A percentile compares a stretch with the other conserved stretches of the same genome.
These are phyloP conservation scores for Gossypium gossypioides DNA, from an alignment of 441 rosid species.

Conservation along the genomic window DNA sequence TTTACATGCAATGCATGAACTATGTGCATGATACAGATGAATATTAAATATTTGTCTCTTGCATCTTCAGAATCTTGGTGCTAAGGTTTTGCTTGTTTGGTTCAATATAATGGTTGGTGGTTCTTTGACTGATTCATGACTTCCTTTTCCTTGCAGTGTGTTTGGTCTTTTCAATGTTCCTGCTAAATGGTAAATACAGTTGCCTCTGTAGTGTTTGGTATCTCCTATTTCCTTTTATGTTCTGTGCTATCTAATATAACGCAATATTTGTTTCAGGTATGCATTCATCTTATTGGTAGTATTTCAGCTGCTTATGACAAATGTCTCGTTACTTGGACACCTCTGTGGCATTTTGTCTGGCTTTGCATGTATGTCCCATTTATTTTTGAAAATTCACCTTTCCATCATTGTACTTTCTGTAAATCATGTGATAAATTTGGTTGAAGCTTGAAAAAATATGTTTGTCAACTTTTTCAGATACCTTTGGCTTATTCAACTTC, in stretches of 20 bases:
- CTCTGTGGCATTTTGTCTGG: slow-evolving; percentile 91
- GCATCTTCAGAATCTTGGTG: not conserved
- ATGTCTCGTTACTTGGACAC: slow-evolving; percentile 90
- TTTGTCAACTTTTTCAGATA: slow-evolving; percentile 41
- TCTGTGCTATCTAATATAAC: slow-evolving; percentile 14
- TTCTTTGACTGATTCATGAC: slow-evolving; percentile 14
- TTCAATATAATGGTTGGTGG: not conserved
- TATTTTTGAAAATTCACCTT: not conserved
- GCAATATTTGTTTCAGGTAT: slow-evolving; percentile 45
- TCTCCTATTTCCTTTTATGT: slow-evolving; percentile 9
- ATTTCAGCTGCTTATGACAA: slow-evolving; percentile 82
- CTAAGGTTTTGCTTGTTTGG: slow-evolving; percentile 3
- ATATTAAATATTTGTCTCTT: not conserved
- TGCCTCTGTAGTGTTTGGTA: slow-evolving; percentile 5
- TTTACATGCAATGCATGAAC: not conserved
- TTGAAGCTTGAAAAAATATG: not conserved
- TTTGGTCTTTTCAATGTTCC: slow-evolving; percentile 96
- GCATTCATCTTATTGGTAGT: slow-evolving; percentile 64
- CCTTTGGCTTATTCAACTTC: slow-evolving; percentile 67
- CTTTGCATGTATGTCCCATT: slow-evolving; percentile 59
- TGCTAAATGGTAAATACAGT: slow-evolving; percentile 56
- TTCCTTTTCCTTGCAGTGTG: slow-evolving; percentile 50
- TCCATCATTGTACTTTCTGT: slow-evolving; percentile 6
- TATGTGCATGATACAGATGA: not conserved
- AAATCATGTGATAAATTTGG: slow-evolving; percentile 9